Percentiles rank a stretch among this genome's conserved stretches.
These are phyloP conservation scores for Monilinia polystroma DNA, from an alignment of 2,329 filamentous ascomycete species.

Conservation along the genomic window DNA sequence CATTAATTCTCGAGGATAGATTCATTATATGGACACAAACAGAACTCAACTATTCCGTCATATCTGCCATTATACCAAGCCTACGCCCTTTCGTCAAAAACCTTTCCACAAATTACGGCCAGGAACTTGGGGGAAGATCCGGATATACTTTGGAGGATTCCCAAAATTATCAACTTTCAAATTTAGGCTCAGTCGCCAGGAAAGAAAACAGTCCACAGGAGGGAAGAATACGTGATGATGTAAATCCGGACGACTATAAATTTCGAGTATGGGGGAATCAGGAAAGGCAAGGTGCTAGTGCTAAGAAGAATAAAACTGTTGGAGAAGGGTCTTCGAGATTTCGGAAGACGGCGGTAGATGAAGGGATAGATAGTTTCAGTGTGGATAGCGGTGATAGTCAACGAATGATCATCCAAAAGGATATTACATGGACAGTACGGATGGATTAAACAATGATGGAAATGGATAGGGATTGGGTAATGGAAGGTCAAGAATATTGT, in stretches of 20 bases:
- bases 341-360: background rate
- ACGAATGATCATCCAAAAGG: constrained; percentile 31
- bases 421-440: constrained; percentile 33
- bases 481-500: background rate
- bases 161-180: constrained; percentile 22
- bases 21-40: constrained; percentile 44
- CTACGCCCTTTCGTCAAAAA: constrained; percentile 47
- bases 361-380: constrained; percentile 19
- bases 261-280: constrained; percentile 23
- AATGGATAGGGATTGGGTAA: background rate
- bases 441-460: constrained; percentile 25
- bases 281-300: background rate
- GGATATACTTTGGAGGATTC: constrained; percentile 14
- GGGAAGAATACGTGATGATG: constrained; percentile 4
- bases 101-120: constrained; percentile 40
- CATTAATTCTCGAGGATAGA: constrained; percentile 42
- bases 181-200: background rate
- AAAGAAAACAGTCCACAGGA: background rate
- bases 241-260: constrained; percentile 24
- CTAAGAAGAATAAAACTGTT: background rate
- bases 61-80: constrained; percentile 46
- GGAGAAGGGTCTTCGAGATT: background rate
- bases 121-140: constrained; percentile 20
- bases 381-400: constrained; percentile 28
- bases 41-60: constrained; percentile 45